Base-by-base conservation (phyloP, 306 rosid genomes). In the Sechiopsis laciniata region DNA sequence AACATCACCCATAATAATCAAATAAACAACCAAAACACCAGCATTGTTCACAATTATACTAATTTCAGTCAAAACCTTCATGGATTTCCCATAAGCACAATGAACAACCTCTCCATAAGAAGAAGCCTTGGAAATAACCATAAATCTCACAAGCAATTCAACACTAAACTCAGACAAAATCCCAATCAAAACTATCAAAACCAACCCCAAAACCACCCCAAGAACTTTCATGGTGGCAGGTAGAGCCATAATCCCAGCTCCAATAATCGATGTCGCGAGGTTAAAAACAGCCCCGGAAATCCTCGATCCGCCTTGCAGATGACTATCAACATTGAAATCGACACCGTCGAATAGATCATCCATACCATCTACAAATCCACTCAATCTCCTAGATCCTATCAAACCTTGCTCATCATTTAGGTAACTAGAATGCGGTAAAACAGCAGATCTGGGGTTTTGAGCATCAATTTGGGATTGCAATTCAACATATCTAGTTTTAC, bases 171-270 rank as follows among this genome's bases (percentile, higher is more conserved):
- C 91, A 0, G 99, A 94, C 76, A 94, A 81, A 77, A 94, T 37
- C 12, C 99, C 99, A 76, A 94, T 89, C 68, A 94, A 22, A 67
- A 94, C 61, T 1, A 94, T 91, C 84, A 94, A 74, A 3, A 89
- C 55, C 78, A 82, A 75, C 64, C 99, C 96, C 65, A 84, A 56
- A 86, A 79, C 77, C 8, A 94, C 58, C 6, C 99, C 99, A 46
- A 94, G 95, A 80, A 94, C 96, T 75, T 94, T 94, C 97, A 94
- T 94, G 12, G 96, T 84, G 32, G 99, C 99, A 80, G 99, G 99
- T 21, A 94, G 79, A 48, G 97, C 95, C 99, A 94, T 94, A 40
- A 94, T 80, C 84, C 99, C 96, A 1, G 99, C 97, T 60, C 99
- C 99, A 82, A 94, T 88, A 19, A 94, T 82, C 0, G 99, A 70